Conservation (phyloP, 2,329 filamentous ascomycete genomes). For the Diaporthe ilicicola region DNA sequence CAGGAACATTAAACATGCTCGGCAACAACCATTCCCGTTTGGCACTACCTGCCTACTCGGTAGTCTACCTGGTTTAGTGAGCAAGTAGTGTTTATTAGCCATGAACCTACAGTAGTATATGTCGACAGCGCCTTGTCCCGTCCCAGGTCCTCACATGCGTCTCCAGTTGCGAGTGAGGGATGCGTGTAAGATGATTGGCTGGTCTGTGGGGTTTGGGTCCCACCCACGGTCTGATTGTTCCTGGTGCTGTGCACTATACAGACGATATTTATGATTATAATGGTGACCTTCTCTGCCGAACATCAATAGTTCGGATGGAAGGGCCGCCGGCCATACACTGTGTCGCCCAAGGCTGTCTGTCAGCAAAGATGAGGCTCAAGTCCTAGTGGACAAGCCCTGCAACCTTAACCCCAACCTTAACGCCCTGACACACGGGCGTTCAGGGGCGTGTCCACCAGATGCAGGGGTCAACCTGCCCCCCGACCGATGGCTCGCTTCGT, state of each 20-base stretch:
- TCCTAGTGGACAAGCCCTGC: background rate
- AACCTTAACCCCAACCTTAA: slow-evolving; percentile 30
- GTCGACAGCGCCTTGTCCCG: background rate
- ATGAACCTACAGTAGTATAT: background rate
- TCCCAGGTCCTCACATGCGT: background rate
- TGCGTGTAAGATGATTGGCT: slow-evolving; percentile 33
- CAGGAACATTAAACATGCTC: background rate
- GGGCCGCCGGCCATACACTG: background rate
- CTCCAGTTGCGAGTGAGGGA: background rate
- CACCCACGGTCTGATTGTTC: background rate
- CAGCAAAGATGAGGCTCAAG: slow-evolving; percentile 9
- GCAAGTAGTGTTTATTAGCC: no score
- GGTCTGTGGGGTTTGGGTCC: background rate
- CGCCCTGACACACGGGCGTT: background rate
- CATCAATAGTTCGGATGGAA: background rate
- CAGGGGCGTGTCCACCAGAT: slow-evolving; percentile 15
- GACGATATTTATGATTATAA: background rate
- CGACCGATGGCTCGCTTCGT: background rate
- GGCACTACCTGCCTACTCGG: background rate
- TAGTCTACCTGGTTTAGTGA: background rate
- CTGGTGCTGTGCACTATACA: background rate
- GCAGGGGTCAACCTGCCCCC: background rate
- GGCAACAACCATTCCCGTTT: slow-evolving; percentile 7
- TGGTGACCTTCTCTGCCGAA: background rate
- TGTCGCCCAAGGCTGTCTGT: background rate